phyloP scores from a whole-genome alignment of 495 filamentous ascomycete species.

The Chaetomium fimeti region DNA sequence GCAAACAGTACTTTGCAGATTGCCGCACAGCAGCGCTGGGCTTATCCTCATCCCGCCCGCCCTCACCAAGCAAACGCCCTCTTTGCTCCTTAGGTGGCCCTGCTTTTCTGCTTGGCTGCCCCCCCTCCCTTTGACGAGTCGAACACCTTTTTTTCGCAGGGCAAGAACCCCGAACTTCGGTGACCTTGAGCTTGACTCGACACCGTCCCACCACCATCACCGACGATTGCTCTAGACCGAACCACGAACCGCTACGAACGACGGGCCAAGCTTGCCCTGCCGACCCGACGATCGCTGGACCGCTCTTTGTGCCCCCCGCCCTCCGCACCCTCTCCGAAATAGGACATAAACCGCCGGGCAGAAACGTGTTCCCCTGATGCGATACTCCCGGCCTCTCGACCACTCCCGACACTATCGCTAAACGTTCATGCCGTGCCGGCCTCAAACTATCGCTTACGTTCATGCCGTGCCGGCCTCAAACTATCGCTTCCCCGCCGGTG shows the following conservation, averaged over 20 bases:
- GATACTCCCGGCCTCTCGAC: neutral
- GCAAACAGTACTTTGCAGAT: neutral
- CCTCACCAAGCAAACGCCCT: conserved; percentile 1
- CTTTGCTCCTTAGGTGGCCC: neutral
- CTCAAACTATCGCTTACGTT: neutral
- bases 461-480: neutral
- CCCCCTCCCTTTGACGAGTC: neutral
- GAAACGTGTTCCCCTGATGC: neutral
- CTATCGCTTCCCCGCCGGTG: neutral
- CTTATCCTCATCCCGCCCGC: neutral
- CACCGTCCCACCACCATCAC: neutral
- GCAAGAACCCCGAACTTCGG: neutral
- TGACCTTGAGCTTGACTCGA: neutral
- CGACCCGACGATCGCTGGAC: neutral
- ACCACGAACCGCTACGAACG: neutral
- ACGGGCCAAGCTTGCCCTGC: neutral
- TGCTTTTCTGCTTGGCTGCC: neutral
- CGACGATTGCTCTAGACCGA: neutral
- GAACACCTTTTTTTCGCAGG: neutral
- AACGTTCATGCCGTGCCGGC: neutral
- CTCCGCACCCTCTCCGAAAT: neutral
- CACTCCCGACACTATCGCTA: neutral
- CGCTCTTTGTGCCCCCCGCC: neutral
- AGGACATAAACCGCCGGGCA: neutral
- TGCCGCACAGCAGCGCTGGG: neutral